These are phyloP conservation scores for Sordariomycetes sp. DNA, from an alignment of 2,329 filamentous ascomycete genomes.

Conservation along the genomic window DNA sequence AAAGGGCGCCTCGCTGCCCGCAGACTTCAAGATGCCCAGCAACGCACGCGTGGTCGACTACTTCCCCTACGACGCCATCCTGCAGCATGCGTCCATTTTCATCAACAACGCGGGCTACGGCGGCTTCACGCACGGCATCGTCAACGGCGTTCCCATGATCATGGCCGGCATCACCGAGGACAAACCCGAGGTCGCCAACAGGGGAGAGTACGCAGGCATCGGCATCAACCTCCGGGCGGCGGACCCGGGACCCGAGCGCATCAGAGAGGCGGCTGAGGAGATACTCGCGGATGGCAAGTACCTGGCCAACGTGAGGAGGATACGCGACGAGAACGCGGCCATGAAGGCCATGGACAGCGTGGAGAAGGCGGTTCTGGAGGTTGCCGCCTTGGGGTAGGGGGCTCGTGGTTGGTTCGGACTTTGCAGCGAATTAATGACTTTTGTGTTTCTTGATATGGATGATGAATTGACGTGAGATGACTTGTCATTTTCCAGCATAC, in stretches of 20 bases:
- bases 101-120: constrained; percentile 40
- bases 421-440: too few relatives aligned
- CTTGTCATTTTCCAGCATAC: too few relatives aligned
- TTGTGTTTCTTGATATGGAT: background rate
- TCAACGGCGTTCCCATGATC: constrained; percentile 36
- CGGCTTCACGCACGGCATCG: constrained; percentile 32
- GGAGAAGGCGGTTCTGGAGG: constrained; percentile 1
- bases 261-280: constrained; percentile 18
- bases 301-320: constrained; percentile 17
- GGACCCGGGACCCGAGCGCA: constrained; percentile 15
- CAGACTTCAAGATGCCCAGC: constrained; percentile 18
- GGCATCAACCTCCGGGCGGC: constrained; percentile 32
- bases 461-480: too few relatives aligned
- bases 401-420: background rate
- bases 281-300: constrained; percentile 19
- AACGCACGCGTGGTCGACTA: constrained; percentile 37
- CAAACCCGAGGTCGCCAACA: constrained; percentile 29
- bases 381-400: background rate
- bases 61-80: constrained; percentile 35
- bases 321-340: constrained; percentile 22
- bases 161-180: constrained; percentile 30
- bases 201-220: constrained; percentile 32
- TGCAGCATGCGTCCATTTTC: constrained; percentile 33
- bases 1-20: constrained; percentile 13
- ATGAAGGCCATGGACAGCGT: constrained; percentile 8